phyloP scores from a whole-genome alignment of 805 yeast genomes.

The Priceomyces carsonii region DNA sequence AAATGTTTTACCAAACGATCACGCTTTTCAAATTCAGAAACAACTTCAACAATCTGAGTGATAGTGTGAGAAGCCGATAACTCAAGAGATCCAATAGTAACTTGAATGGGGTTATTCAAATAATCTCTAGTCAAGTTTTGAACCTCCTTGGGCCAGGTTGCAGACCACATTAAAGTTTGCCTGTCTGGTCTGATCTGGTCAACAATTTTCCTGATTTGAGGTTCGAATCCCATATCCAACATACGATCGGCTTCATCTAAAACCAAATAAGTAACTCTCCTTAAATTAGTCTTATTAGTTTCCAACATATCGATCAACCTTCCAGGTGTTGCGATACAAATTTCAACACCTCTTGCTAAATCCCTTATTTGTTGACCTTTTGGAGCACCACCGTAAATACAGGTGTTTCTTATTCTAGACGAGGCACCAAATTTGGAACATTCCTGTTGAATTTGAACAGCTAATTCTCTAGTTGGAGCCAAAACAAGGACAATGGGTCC shows the following conservation, averaged over 20 bases:
- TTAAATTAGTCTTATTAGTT: conserved; percentile 88
- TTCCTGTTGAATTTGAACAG: conserved; percentile 95
- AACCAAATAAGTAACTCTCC: conserved; percentile 95
- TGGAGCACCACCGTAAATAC: conserved; percentile 99
- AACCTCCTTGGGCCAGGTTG: conserved; percentile 99
- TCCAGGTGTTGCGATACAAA: conserved; percentile 97
- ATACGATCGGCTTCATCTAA: conserved; percentile 99
- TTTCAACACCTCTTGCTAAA: conserved; percentile 92
- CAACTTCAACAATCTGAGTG: conserved; percentile 89
- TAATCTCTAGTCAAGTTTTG: conserved; percentile 91
- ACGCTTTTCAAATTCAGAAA: conserved; percentile 90
- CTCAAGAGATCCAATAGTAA: conserved; percentile 93
- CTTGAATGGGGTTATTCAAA: conserved; percentile 91
- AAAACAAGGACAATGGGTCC: conserved; percentile 95
- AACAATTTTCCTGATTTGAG: conserved; percentile 97
- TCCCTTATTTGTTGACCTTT: conserved; percentile 97
- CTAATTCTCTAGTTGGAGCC: conserved; percentile 99
- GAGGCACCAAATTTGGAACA: conserved; percentile 92
- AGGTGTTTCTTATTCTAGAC: conserved; percentile 92
- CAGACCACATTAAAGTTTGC: conserved; percentile 99
- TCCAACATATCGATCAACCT: conserved; percentile 98
- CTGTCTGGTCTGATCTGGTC: conserved; percentile 99
- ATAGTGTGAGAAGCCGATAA: conserved; percentile 96
- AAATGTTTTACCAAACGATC: conserved; percentile 84
- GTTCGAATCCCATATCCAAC: conserved; percentile 99